Conservation (phyloP, 352 stramenopile genomes). For the Thraustochytrium sp. region DNA sequence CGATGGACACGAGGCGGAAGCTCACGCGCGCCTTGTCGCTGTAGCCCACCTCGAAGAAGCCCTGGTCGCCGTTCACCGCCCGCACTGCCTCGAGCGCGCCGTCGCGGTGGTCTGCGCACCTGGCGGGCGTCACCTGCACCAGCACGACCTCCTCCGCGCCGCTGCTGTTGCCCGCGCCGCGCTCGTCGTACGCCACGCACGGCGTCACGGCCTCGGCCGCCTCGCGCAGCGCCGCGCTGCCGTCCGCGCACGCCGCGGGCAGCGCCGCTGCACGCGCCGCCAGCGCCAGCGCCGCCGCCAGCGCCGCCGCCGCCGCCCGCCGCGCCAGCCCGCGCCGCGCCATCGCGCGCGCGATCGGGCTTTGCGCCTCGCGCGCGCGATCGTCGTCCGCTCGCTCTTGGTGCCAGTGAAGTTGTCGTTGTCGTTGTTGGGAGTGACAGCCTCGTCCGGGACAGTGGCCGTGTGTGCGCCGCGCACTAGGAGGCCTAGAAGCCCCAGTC, state of each 20-base stretch:
- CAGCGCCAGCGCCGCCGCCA: not conserved
- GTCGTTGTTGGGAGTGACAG: too few relatives aligned
- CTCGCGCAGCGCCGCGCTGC: not conserved
- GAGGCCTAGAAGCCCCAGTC: too few relatives aligned
- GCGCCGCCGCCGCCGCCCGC: not conserved
- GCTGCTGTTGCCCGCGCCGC: not conserved
- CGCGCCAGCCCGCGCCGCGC: not conserved
- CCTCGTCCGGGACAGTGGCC: too few relatives aligned
- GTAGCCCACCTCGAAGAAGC: constrained; percentile 50
- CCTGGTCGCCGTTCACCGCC: constrained; percentile 48
- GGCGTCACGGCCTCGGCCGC: not conserved
- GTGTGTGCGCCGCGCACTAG: too few relatives aligned
- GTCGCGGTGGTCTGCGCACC: constrained; percentile 50
- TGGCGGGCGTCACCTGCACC: constrained; percentile 46
- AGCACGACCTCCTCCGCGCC: constrained; percentile 10
- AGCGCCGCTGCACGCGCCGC: not conserved
- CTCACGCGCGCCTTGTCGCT: constrained; percentile 45
- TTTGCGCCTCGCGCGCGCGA: not conserved
- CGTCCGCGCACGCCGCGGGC: not conserved
- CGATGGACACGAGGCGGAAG: constrained; percentile 50
- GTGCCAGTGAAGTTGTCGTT: too few relatives aligned
- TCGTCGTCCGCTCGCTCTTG: too few relatives aligned
- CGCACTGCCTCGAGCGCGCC: constrained; percentile 44
- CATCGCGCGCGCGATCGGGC: not conserved
- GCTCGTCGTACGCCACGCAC: constrained; percentile 37